These are phyloP conservation scores for Aspergillus candidus DNA, from an alignment of 2,329 filamentous ascomycete species.

Conservation along the genomic window DNA sequence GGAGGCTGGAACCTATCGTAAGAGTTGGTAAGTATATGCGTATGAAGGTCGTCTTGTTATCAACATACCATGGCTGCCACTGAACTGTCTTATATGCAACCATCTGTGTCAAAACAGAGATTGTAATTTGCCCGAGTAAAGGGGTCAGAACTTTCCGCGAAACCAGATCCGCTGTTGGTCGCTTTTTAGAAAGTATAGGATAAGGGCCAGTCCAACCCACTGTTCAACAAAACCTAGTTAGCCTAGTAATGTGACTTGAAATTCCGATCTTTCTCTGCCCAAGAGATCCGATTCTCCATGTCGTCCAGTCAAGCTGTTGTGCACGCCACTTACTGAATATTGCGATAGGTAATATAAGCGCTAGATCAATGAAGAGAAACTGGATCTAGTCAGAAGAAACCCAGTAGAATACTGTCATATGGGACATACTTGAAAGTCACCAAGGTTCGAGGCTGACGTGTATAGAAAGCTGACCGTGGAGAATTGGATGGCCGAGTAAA, in stretches of 20 bases:
- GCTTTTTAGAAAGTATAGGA: slow-evolving; percentile 68
- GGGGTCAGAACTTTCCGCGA: slow-evolving; percentile 87
- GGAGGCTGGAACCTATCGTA: slow-evolving; percentile 67
- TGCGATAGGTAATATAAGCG: slow-evolving; percentile 88
- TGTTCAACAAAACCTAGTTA: slow-evolving; percentile 21
- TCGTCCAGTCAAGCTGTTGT: neutral
- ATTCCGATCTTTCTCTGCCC: neutral
- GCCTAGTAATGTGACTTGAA: neutral
- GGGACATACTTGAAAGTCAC: slow-evolving; percentile 72
- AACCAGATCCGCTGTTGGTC: slow-evolving; percentile 86
- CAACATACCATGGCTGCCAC: slow-evolving; percentile 65
- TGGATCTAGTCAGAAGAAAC: slow-evolving; percentile 20
- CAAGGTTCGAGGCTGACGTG: slow-evolving; percentile 84
- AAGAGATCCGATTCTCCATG: neutral
- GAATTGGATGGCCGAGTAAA: slow-evolving; percentile 99
- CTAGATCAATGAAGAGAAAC: slow-evolving; percentile 91
- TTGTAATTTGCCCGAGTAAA: slow-evolving; percentile 76
- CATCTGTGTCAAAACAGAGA: slow-evolving; percentile 73
- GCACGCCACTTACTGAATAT: slow-evolving; percentile 65
- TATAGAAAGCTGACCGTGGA: slow-evolving; percentile 96
- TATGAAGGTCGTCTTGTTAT: neutral
- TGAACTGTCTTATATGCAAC: slow-evolving; percentile 68
- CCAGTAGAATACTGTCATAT: too few relatives aligned
- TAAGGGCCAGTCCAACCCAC: slow-evolving; percentile 94
- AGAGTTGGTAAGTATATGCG: slow-evolving; percentile 11